Evolutionary conservation across 495 filamentous ascomycete species (phyloP).

Genomic region (Copromyces sp.): DNA sequence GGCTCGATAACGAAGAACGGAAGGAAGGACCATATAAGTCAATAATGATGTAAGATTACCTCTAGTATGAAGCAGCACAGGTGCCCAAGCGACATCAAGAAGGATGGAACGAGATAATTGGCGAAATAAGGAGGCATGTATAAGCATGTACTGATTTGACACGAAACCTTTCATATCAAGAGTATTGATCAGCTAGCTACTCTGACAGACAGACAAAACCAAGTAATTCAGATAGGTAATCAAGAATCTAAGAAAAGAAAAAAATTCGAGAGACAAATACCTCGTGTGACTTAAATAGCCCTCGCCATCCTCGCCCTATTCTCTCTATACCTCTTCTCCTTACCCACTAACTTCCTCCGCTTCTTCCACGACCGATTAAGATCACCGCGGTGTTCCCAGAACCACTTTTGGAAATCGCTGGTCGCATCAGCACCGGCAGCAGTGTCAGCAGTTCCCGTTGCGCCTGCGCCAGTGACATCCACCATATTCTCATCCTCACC

Average conservation of each 20-base stretch:
- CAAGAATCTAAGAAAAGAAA: neutral
- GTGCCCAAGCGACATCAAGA: neutral
- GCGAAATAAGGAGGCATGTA: neutral
- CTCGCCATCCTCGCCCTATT: constrained; percentile 53
- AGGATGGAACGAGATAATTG: neutral
- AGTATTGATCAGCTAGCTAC: neutral
- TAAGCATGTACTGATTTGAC: neutral
- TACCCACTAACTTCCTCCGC: constrained; percentile 64
- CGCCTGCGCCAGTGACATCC: constrained; percentile 22
- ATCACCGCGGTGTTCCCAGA: constrained; percentile 85
- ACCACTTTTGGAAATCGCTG: constrained; percentile 77
- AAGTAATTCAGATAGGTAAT: neutral
- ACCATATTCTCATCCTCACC: constrained; percentile 18
- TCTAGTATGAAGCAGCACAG: neutral
- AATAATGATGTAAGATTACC: neutral
- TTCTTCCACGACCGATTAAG: constrained; percentile 88
- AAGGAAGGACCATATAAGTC: neutral
- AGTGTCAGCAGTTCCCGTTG: constrained; percentile 1
- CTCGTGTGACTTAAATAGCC: constrained; percentile 21
- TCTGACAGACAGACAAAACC: neutral
- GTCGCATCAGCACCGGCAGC: constrained; percentile 19
- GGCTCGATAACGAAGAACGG: neutral
- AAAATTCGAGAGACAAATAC: neutral
- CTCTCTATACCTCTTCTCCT: constrained; percentile 80
- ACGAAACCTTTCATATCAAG: neutral